Base-by-base conservation (phyloP, 2,329 filamentous ascomycete genomes). In the Venturia pyrina region DNA sequence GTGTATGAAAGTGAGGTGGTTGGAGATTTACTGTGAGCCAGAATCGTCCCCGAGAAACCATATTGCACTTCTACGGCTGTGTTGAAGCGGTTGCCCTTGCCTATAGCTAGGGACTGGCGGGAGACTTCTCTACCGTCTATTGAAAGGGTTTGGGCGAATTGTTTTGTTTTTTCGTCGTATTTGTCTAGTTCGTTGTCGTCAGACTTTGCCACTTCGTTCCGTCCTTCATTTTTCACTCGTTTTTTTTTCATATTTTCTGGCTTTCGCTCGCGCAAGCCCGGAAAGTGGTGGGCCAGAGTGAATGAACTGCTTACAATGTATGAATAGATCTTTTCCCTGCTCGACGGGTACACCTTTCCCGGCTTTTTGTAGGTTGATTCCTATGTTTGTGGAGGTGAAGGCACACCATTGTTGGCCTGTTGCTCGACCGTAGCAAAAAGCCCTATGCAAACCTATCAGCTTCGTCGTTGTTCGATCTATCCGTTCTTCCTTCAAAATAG, bases 361-460 rank as follows among this genome's bases (percentile, higher is more conserved):
- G 7, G 10, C 4, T 41, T 46, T 43, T 15, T 62, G 59, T 21
- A 13, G 5, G 19, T 10, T 21, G 34, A 62, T 62, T 17, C 59
- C 59, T 24, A 62, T 62, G 11, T 62, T 62, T 8, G 59, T 62
- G 24, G 37, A 43, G 11, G 59, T 62, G 59, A 62, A 62, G 21
- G 37, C 59, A 41, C 59, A 62, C 59, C 59, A 62, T 62, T 43
- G 34, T 13, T 62, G 19, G 8, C 37, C 59, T 43, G 34, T 32
- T 41, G 41, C 59, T 32, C 3, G 17, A 13, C 15, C 34, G 1
- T 19, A 17, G 34, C 59, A 62, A 3, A 11, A 41, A 10, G 37
- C 5, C 7, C 59, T 62, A 34, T 8, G 17, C 21, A 21, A 24
- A 17, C 7, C 19, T 8, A 24, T 48, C n/a, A 48, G 46, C n/a